Evolutionary conservation across 2,329 filamentous ascomycete species (phyloP).

Genomic region (Fusarium sacchari): DNA sequence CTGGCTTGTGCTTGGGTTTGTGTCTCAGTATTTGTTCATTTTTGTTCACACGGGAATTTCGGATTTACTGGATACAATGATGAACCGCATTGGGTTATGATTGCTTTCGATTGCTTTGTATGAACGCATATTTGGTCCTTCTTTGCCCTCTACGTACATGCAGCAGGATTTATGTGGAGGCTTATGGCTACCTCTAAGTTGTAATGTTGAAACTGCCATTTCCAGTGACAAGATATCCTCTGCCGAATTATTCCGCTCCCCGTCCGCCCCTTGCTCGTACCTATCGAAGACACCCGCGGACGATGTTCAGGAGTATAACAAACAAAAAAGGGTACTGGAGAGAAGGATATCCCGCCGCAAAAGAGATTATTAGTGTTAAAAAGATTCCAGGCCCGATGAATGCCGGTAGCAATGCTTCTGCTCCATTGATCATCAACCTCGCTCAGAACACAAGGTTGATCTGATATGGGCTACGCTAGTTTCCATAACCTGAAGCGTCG

Average conservation of each 20-base stretch:
- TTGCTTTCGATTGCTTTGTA: conserved; percentile 1
- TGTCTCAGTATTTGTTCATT: neutral
- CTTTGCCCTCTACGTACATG: neutral
- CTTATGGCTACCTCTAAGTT: neutral
- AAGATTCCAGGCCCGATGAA: conserved; percentile 10
- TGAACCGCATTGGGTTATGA: conserved; percentile 18
- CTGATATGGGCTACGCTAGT: conserved; percentile 17
- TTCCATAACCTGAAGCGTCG: conserved; percentile 59
- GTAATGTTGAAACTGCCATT: neutral
- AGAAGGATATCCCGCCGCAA: conserved; percentile 1
- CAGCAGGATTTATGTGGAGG: neutral
- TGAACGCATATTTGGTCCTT: neutral
- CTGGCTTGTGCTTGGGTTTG: neutral
- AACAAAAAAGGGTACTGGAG: conserved; percentile 18
- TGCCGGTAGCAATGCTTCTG: conserved; percentile 25
- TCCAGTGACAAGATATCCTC: neutral
- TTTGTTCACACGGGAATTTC: neutral
- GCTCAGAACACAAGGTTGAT: neutral
- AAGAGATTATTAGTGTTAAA: neutral
- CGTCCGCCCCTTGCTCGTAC: neutral
- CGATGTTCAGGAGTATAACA: neutral
- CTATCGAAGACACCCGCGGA: neutral
- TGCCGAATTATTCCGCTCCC: neutral
- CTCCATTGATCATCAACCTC: conserved; percentile 7
- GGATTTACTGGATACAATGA: conserved; percentile 10